Evolutionary conservation across 1,284 basidiomycete genomes (phyloP), one percentile per base, ranked within the genome.

Genomic region (Irpex rosettiformis): DNA sequence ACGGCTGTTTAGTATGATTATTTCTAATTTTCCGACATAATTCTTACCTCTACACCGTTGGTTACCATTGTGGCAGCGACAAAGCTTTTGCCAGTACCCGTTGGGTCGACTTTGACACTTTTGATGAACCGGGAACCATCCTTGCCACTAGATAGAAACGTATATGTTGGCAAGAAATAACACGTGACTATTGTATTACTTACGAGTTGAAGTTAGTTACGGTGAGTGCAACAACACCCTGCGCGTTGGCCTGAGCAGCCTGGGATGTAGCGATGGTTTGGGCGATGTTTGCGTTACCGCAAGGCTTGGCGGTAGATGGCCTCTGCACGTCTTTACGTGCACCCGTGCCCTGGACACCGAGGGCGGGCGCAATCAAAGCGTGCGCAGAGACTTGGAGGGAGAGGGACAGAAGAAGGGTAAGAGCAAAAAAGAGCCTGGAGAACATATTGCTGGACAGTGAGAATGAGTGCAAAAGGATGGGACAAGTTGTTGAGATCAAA

Each of bases 171-270:
- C 33, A 37, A 22, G 7, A 18, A 7, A 18, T n/a, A 45, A 45
- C 11, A 29, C 16, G 57, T 13, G 47, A 52, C 18, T 58, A 33
- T 28, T 6, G 48, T 45, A 11, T 37, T 21, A 72, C 79, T 61
- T 62, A 82, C 82, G 61, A 72, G 63, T 84, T 84, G 68, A 81
- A 83, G 70, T 82, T 78, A 42, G 73, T 77, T 53, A 74, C 71
- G 25, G 72, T 79, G 8, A 75, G 74, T 8, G 69, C 70, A 67
- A 82, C 78, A 1, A 74, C 68, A 27, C 78, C 79, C 57, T 79
- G 73, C 2, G 75, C 71, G 45, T 67, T 69, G n/a, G 75, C 75
- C 5, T 69, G 62, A 24, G 82, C 72, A 2, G 78, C 66, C 0
- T 73, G 76, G 3, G 79, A 76, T n/a, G 70, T 68, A 59, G 76